Conservation (phyloP, 169 alveolate genomes). For the Plasmodium berghei region DNA sequence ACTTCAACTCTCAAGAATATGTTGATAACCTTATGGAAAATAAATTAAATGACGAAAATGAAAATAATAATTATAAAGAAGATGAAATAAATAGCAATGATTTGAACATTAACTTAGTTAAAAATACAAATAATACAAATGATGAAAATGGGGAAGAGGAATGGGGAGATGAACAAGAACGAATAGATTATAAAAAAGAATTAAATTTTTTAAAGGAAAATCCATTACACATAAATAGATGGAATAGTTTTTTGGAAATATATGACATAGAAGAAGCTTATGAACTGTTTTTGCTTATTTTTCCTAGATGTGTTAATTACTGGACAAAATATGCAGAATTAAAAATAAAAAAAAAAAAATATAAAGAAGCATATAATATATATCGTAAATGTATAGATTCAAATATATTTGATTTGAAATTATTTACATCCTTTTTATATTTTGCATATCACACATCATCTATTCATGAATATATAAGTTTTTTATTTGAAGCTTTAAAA, state of each 20-base stretch:
- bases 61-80: neutral
- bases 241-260: conserved; percentile 43
- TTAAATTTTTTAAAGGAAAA: conserved; percentile 35
- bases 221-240: conserved; percentile 54
- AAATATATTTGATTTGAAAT: conserved; percentile 65
- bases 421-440: conserved; percentile 73
- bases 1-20: conserved; percentile 59
- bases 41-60: neutral
- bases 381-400: conserved; percentile 71
- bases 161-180: neutral
- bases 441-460: conserved; percentile 86
- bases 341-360: conserved; percentile 68
- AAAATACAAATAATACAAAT: neutral
- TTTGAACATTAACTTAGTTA: neutral
- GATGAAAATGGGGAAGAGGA: conserved; percentile 2
- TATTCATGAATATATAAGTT: conserved; percentile 84
- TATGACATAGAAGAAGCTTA: conserved; percentile 61
- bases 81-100: neutral
- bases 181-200: conserved; percentile 29
- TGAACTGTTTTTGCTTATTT: conserved; percentile 52
- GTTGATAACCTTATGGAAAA: conserved; percentile 17
- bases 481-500: conserved; percentile 74
- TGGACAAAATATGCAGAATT: conserved; percentile 75
- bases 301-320: conserved; percentile 61
- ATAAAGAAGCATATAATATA: conserved; percentile 54